A percentile compares a stretch with the other conserved stretches of the same genome.
These are phyloP conservation scores for Paecilomyces sp. DNA, from an alignment of 2,329 filamentous ascomycete species.

Conservation along the genomic window DNA sequence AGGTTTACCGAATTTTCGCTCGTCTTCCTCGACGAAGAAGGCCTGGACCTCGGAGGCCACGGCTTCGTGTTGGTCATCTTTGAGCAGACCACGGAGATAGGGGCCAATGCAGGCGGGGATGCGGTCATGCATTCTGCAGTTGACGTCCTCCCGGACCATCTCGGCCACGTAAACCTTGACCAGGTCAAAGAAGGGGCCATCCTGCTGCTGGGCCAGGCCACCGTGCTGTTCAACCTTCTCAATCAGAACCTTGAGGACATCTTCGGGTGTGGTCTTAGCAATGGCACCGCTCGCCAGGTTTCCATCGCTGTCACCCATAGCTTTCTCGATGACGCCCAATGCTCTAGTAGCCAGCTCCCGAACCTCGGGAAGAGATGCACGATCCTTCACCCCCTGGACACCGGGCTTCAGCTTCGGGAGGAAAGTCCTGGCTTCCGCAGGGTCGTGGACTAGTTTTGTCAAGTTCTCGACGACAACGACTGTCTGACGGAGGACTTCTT, in stretches of 20 bases:
- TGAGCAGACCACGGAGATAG: constrained; percentile 67
- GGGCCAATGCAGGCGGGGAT: constrained; percentile 63
- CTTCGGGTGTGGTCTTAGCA: constrained; percentile 58
- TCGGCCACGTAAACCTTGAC: constrained; percentile 68
- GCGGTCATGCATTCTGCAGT: constrained; percentile 69
- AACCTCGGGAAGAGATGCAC: constrained; percentile 89
- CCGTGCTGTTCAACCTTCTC: constrained; percentile 65
- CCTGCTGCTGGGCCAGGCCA: constrained; percentile 57
- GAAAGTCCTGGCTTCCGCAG: constrained; percentile 89
- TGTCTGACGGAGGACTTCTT: constrained; percentile 92
- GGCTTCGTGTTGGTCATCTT: constrained; percentile 53
- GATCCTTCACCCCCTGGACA: constrained; percentile 79
- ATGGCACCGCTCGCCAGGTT: constrained; percentile 42
- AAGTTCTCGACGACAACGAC: constrained; percentile 96
- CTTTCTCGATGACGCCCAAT: constrained; percentile 80
- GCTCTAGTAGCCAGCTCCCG: constrained; percentile 81
- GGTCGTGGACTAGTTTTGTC: constrained; percentile 95
- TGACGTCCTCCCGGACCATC: constrained; percentile 83
- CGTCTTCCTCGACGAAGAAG: constrained; percentile 75
- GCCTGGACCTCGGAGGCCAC: constrained; percentile 69
- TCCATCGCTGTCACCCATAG: constrained; percentile 67
- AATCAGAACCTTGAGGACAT: constrained; percentile 69
- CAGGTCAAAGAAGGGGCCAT: constrained; percentile 55
- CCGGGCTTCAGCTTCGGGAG: constrained; percentile 89
- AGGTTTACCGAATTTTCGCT: constrained; percentile 77